These are phyloP conservation scores for Symbiodinium natans DNA, from an alignment of 73 alveolate genomes.

Conservation along the genomic window DNA sequence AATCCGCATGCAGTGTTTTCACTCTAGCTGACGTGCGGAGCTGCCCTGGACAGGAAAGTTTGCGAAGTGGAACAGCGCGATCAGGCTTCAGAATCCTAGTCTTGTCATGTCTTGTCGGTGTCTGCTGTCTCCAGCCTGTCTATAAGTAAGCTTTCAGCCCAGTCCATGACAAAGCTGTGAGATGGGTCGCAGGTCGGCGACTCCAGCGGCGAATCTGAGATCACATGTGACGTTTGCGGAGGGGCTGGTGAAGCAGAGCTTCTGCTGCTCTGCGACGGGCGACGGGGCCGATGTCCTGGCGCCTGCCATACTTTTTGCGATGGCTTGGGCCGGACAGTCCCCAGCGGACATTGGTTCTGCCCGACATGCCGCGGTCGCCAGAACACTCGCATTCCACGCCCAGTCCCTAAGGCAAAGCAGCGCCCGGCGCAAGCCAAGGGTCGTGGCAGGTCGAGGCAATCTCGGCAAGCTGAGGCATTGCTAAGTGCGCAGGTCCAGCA, in stretches of 20 bases:
- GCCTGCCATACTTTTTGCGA: slow-evolving; percentile 85
- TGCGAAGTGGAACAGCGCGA: slow-evolving; percentile 47
- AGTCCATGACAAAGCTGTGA: no score
- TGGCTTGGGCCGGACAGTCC: slow-evolving; percentile 64
- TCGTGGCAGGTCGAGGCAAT: not conserved
- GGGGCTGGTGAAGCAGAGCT: slow-evolving; percentile 29
- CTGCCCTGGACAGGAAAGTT: not conserved
- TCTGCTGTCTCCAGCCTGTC: no score
- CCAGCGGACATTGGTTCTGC: slow-evolving; percentile 71
- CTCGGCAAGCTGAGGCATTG: slow-evolving; percentile 31
- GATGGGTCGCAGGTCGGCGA: not conserved
- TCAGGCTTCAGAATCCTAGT: no score
- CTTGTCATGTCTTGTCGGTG: no score
- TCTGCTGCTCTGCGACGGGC: slow-evolving; percentile 56
- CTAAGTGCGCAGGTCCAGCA: slow-evolving; percentile 2
- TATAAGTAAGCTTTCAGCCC: no score
- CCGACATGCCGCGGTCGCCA: slow-evolving; percentile 31
- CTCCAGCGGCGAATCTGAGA: slow-evolving; percentile 11
- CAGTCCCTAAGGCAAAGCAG: slow-evolving; percentile 6
- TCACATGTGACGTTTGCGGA: slow-evolving; percentile 51
- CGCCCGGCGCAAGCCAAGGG: not conserved
- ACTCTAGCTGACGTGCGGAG: no score
- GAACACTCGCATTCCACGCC: not conserved
- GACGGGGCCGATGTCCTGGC: slow-evolving; percentile 60
- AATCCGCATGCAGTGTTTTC: no score